A percentile compares a stretch with the other conserved stretches of the same genome.
These are phyloP conservation scores for Lactuca saligna DNA, from an alignment of 129 eudicot genomes.

Conservation along the genomic window DNA sequence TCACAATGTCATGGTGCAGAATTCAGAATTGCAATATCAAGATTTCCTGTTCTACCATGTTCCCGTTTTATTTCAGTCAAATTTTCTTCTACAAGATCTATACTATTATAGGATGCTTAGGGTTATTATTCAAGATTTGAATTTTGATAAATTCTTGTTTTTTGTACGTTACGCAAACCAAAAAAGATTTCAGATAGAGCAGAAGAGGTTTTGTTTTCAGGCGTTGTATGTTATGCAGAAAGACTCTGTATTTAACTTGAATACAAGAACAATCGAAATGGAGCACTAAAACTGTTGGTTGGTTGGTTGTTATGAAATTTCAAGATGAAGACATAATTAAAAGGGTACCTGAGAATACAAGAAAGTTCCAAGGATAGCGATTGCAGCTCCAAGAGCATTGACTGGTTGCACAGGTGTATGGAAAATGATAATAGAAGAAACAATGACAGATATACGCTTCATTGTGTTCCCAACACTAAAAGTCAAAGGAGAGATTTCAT, in stretches of 20 bases:
- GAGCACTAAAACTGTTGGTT: not conserved
- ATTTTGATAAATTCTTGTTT: too few species aligned
- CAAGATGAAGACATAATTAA: too few species aligned
- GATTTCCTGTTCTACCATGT: not conserved
- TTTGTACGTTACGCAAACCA: too few species aligned
- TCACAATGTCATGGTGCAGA: not conserved
- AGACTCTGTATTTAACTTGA: too few species aligned
- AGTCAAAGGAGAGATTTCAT: conserved; percentile 48
- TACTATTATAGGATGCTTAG: too few species aligned
- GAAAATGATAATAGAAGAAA: conserved; percentile 48
- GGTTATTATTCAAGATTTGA: too few species aligned
- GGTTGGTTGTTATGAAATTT: not conserved
- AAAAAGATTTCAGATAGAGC: not conserved
- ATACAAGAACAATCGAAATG: not conserved
- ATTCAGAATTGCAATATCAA: not conserved
- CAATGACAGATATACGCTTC: conserved; percentile 52
- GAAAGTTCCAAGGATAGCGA: conserved; percentile 47
- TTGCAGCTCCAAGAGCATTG: conserved; percentile 46
- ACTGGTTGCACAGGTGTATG: conserved; percentile 49
- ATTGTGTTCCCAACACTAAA: conserved; percentile 51
- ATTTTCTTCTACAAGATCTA: too few species aligned
- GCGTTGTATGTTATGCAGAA: not conserved
- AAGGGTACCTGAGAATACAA: conserved; percentile 41
- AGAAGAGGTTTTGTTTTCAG: not conserved
- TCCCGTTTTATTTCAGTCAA: not conserved